Evolutionary conservation across 2,329 filamentous ascomycete genomes (phyloP).

Genomic region (Pseudocercospora pini-densiflorae): DNA sequence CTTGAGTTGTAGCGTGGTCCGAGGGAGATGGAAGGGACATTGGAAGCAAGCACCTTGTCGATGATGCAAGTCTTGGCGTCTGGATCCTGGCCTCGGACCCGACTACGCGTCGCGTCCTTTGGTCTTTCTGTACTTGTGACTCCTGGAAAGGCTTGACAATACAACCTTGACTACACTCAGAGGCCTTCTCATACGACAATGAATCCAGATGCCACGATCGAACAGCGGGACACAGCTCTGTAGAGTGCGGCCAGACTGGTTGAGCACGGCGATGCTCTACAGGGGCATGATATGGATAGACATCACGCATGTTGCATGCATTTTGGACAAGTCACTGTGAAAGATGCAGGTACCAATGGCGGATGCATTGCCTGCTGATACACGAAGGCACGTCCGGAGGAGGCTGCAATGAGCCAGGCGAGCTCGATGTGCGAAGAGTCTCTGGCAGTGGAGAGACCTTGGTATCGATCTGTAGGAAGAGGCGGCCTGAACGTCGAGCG

Average conservation of each 20-base stretch:
- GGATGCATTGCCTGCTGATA: too few species aligned
- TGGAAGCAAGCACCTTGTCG: too few species aligned
- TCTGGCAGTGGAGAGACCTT: neutral
- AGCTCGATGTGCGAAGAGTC: neutral
- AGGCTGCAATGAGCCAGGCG: neutral
- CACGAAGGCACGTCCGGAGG: too few species aligned
- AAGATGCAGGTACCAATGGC: neutral
- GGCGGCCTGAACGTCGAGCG: too few species aligned
- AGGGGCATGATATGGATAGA: neutral
- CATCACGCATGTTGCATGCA: too few species aligned
- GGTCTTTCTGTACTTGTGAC: too few species aligned
- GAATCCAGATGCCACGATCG: too few species aligned
- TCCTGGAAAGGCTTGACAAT: neutral
- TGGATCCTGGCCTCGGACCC: neutral
- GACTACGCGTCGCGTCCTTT: neutral
- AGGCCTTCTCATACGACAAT: too few species aligned
- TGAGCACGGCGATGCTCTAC: neutral
- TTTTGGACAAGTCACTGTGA: neutral
- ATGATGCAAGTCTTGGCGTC: neutral
- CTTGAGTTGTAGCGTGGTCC: too few species aligned
- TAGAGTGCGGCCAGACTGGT: neutral
- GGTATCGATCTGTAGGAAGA: too few species aligned
- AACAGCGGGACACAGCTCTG: neutral
- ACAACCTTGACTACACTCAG: neutral
- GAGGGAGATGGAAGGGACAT: too few species aligned